Base-by-base conservation (phyloP, 495 filamentous ascomycete genomes). In the Penicillium egyptiacum region DNA sequence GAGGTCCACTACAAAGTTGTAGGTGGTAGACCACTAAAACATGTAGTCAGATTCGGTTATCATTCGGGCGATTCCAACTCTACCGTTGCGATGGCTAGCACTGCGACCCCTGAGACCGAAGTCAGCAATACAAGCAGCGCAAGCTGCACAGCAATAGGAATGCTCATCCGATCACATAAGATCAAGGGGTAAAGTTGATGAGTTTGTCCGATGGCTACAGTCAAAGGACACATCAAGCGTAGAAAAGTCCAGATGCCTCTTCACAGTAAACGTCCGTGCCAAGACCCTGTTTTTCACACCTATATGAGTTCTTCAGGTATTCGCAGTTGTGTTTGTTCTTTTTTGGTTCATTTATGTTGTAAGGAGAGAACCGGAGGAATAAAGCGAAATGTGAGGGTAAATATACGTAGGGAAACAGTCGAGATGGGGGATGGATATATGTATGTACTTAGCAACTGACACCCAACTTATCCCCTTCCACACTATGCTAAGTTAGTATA, bases 101-200 rank as follows among this genome's bases (percentile, higher is more conserved):
- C 81, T 33, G 82, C 82, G 39, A 92, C 80, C 23, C 86, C 81
- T 50, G 87, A 71, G 35, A 91, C 75, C 14, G 88, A 83, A 30
- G 86, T 83, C 49, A 90, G 65, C 42, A 91, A 71, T 63, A 92
- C 87, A 41, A 93, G 80, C 69, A 86, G 79, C 56, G 80, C 89
- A 51, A 95, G 78, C 80, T 95, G 90, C 74, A 89, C 85, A 58
- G 89, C 81, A 65, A 95, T 95, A 22, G 88, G 85, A 70, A 94
- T 84, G 66, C 90, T 81, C 88, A 95, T 92, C 56, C 63, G 65
- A 58, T 48, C 60, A 43, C 47, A 37, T 37, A 50, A 9, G 11
- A 49, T n/a, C 28, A 10, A 46, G 43, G 5, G 33, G 33, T 35
- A 35, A 35, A 14, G 16, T 16, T 0, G 33, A 35, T 5, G 6